Conservation (phyloP, 495 filamentous ascomycete species). For the Alectoria sarmentosa region DNA sequence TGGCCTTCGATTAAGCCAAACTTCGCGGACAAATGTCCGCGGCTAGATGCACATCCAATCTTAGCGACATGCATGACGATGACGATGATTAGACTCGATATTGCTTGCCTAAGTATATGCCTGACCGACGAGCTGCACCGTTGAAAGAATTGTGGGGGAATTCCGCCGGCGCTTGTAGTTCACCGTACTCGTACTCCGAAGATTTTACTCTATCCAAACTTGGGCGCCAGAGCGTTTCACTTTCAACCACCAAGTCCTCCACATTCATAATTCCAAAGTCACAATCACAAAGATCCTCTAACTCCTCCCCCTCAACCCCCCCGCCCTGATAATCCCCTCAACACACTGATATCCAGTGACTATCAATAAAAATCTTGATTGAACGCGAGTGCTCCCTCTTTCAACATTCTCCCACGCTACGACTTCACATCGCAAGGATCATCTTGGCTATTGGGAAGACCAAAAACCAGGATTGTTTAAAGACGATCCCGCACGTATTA, state of each 20-base stretch:
- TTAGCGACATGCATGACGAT: background rate
- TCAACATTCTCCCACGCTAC: background rate
- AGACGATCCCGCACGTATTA: background rate
- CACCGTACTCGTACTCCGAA: background rate
- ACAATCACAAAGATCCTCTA: background rate
- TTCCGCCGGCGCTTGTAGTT: conserved; percentile 2
- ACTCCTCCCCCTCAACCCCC: background rate
- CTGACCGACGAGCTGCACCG: background rate
- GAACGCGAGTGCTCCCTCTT: background rate
- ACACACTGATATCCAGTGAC: background rate
- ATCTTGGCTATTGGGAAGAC: background rate
- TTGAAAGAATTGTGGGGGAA: conserved; percentile 2
- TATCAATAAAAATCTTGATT: background rate
- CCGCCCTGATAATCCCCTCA: background rate
- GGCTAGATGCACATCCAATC: background rate
- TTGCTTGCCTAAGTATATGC: background rate
- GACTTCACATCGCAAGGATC: background rate
- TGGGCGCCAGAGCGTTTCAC: background rate
- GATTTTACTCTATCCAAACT: no score
- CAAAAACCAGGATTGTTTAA: background rate
- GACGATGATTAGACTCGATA: background rate
- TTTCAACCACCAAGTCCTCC: background rate
- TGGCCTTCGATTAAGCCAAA: background rate
- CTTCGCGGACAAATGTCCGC: background rate
- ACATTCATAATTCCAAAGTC: background rate